Base-by-base conservation (phyloP, 805 yeast species). In the Candida verbasci region DNA sequence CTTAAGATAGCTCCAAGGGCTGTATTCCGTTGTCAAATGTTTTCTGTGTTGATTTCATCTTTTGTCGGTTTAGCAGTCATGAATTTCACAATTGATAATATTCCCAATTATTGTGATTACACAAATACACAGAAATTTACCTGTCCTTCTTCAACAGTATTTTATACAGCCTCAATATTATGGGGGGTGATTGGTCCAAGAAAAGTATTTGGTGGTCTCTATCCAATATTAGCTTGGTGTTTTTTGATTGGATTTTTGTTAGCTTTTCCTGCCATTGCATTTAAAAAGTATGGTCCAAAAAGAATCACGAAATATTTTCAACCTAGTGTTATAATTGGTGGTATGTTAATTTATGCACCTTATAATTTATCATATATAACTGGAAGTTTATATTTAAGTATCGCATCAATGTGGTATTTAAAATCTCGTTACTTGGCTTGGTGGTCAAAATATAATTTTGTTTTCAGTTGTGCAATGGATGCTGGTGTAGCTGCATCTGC, bases 361-460 rank as follows among this genome's bases (percentile, higher is more conserved):
- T 72, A 68, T 46, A 70, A 70, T 45, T 49, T 73, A 39, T 48
- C 60, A 42, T 59, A 58, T 45, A 52, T 52, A 22, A 83, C 85
- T 1, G 74, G 77, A 9, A 76, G 82, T 40, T 68, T 82, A 47
- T 62, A 62, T 46, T 31, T 71, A 20, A 79, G 81, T 2, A 62
- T 63, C 38, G 34, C 62, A 3, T 80, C 78, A 56, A 75, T 74
- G 52, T 71, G 62, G 56, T 68, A 62, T 47, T 53, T 76, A 47
- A 67, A 70, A 46, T 56, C 60, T 34, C 54, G 60, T 43, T 70
- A 68, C 53, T 47, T 61, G 34, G 52, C 66, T 17, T 69, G 81
- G 81, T 80, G 81, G 86, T 74, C 77, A 23, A 80, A 78, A 55
- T 80, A 81, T 56, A 79, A 78, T 50, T 79, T 76, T 52, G 62